These are phyloP conservation scores for Gossypium anomalum DNA, from an alignment of 345 rosid genomes.

Conservation along the genomic window DNA sequence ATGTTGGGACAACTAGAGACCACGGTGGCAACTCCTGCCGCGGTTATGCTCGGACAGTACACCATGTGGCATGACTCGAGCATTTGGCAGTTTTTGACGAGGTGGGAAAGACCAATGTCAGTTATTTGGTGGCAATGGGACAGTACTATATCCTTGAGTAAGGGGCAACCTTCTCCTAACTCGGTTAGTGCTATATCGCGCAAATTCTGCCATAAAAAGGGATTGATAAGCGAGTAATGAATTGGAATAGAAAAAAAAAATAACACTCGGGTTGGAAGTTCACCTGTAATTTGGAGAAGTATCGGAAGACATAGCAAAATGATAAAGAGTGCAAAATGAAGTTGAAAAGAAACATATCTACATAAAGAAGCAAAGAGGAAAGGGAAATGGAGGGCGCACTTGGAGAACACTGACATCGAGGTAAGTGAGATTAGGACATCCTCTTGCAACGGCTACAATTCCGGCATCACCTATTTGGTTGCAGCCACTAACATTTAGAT, in stretches of 20 bases:
- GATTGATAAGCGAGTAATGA: not conserved
- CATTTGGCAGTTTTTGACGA: constrained; percentile 52
- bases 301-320: not conserved
- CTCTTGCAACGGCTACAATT: constrained; percentile 76
- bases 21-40: constrained; percentile 76
- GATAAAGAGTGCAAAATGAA: not conserved
- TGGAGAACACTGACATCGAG: constrained; percentile 89
- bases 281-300: not conserved
- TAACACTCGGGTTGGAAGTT: not conserved
- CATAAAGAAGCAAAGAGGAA: not conserved
- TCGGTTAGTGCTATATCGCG: constrained; percentile 74
- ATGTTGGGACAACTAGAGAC: constrained; percentile 77
- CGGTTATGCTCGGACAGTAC: constrained; percentile 67
- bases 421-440: constrained; percentile 65
- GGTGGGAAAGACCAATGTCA: constrained; percentile 70
- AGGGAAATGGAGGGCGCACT: constrained; percentile 33
- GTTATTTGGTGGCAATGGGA: constrained; percentile 80
- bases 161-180: constrained; percentile 81
- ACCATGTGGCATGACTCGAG: constrained; percentile 83
- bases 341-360: not conserved
- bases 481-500: constrained; percentile 85
- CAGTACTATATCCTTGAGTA: constrained; percentile 68
- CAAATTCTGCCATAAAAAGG: constrained; percentile 42
- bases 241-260: not conserved
- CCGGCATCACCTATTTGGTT: constrained; percentile 78